Conservation (phyloP, 2,329 filamentous ascomycete species). For the Tolypocladium tundrense region DNA sequence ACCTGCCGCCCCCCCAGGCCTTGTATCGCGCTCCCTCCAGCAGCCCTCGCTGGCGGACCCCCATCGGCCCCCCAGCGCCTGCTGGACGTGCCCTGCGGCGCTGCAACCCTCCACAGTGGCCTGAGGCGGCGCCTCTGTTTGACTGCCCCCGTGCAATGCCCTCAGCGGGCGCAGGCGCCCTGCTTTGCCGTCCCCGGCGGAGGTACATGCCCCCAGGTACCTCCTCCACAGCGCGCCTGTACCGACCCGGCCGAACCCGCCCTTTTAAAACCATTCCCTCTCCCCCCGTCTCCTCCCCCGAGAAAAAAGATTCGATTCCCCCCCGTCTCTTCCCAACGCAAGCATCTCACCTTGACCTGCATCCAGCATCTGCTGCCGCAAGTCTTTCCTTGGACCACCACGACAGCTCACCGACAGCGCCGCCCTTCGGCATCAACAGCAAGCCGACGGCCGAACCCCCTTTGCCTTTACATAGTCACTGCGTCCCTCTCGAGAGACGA, state of each 20-base stretch:
- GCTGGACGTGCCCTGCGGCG: background rate
- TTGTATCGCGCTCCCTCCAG: background rate
- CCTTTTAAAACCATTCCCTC: constrained; percentile 17
- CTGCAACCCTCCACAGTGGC: background rate
- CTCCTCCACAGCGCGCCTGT: constrained; percentile 3
- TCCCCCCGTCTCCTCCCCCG: constrained; percentile 10
- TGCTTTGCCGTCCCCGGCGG: background rate
- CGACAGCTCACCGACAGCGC: background rate
- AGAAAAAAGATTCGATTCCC: constrained; percentile 8
- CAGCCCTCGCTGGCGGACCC: background rate
- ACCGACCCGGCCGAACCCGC: constrained; percentile 23
- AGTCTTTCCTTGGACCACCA: background rate
- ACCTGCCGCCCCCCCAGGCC: background rate
- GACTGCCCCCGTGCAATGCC: background rate
- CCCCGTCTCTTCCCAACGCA: constrained; percentile 8
- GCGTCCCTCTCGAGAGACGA: background rate
- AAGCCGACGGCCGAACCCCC: background rate
- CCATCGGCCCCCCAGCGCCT: background rate
- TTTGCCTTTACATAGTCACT: background rate
- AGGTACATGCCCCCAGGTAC: constrained; percentile 7
- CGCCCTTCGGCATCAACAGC: background rate
- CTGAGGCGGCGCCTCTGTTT: background rate
- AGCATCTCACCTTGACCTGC: constrained; percentile 3
- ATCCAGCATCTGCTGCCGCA: background rate
- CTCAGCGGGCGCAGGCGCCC: background rate